phyloP scores from a whole-genome alignment of 1,139 yeast genomes.

The Insectozyma bohioensis region DNA sequence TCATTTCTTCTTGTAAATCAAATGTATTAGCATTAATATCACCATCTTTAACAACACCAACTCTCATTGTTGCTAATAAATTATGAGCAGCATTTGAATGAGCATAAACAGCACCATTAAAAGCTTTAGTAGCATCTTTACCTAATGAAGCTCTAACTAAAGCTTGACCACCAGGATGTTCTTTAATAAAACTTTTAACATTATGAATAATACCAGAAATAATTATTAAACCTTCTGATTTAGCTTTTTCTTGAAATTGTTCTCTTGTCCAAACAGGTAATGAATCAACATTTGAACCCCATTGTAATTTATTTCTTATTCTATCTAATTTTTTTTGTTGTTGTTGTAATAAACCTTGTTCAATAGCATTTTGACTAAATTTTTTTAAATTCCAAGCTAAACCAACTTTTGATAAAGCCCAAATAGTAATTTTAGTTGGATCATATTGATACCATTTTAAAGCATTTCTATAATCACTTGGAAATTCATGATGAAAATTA shows the following conservation, averaged over 20 bases:
- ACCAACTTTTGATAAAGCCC: slow-evolving; percentile 71
- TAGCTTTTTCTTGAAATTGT: slow-evolving; percentile 71
- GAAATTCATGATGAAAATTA: slow-evolving; percentile 99
- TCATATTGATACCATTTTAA: slow-evolving; percentile 98
- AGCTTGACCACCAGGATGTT: slow-evolving; percentile 98
- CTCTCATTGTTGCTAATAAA: slow-evolving; percentile 91
- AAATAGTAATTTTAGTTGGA: slow-evolving; percentile 87
- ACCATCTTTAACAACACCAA: slow-evolving; percentile 80
- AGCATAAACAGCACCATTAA: slow-evolving; percentile 96
- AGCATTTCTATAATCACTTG: slow-evolving; percentile 97
- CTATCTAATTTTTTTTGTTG: slow-evolving; percentile 92
- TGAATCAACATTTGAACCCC: slow-evolving; percentile 87
- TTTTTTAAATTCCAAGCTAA: slow-evolving; percentile 88
- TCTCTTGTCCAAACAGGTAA: slow-evolving; percentile 91
- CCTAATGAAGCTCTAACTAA: slow-evolving; percentile 84
- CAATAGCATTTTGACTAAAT: slow-evolving; percentile 92
- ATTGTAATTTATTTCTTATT: slow-evolving; percentile 73
- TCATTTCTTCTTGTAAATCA: slow-evolving; percentile 49
- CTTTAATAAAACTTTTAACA: slow-evolving; percentile 77
- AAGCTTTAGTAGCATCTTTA: slow-evolving; percentile 95
- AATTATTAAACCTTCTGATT: slow-evolving; percentile 61
- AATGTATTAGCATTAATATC: slow-evolving; percentile 54
- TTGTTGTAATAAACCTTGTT: slow-evolving; percentile 94
- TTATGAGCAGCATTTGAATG: slow-evolving; percentile 99
- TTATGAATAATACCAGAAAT: slow-evolving; percentile 96